Conservation (phyloP, 148 eudicot species). For the Rhododendron henanense region DNA sequence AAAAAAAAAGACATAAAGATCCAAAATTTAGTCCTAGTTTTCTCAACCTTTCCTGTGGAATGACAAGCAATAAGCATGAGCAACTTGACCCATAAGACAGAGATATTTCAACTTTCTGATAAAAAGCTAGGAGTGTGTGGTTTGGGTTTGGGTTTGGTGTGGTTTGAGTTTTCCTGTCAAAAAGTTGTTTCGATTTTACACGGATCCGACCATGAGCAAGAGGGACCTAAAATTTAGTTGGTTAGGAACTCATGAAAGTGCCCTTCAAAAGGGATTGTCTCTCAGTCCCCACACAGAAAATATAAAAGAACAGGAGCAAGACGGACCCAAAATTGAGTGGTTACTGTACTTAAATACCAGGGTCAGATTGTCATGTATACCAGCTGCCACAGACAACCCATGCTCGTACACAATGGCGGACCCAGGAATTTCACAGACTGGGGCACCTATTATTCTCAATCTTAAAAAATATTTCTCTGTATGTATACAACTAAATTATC, state of each 20-base stretch:
- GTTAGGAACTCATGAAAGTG: slow-evolving; percentile 16
- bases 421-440: no score
- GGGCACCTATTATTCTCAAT: no score
- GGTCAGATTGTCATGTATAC: background rate
- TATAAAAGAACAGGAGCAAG: slow-evolving; percentile 5
- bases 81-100: background rate
- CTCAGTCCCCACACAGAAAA: slow-evolving; percentile 3
- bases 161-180: background rate
- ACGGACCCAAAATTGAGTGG: background rate
- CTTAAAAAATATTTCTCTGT: no score
- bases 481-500: no score
- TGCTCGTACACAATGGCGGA: background rate
- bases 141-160: background rate
- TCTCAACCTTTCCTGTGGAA: background rate
- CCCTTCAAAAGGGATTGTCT: slow-evolving; percentile 32
- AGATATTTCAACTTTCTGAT: background rate
- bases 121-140: background rate
- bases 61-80: background rate
- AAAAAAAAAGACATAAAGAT: background rate
- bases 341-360: background rate
- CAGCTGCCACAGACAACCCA: background rate
- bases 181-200: background rate
- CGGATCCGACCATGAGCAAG: background rate
- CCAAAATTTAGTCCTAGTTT: background rate
- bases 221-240: slow-evolving; percentile 6